These are phyloP conservation scores for Corchorus olitorius DNA, from an alignment of 345 rosid species.

Conservation along the genomic window DNA sequence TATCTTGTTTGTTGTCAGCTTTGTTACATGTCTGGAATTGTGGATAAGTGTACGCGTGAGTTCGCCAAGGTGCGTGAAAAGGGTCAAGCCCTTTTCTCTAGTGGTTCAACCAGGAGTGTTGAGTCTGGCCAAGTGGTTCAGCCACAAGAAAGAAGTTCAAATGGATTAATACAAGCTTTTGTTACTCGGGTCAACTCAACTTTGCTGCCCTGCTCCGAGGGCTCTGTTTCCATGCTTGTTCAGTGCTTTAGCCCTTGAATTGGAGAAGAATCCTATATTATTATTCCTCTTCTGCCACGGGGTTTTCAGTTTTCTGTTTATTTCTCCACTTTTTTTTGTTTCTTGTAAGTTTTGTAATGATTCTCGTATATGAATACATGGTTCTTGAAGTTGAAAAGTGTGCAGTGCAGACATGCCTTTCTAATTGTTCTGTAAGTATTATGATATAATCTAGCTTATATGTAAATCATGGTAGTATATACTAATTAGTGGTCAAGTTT, in stretches of 20 bases:
- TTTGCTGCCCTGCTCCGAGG: not conserved
- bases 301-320: too few relatives aligned
- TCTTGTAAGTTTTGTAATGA: not conserved
- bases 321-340: too few relatives aligned
- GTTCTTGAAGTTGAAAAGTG: too few relatives aligned
- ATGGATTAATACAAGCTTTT: not conserved
- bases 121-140: not conserved
- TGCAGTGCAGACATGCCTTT: too few relatives aligned
- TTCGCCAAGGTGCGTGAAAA: constrained; percentile 39
- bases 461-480: not conserved
- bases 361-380: not conserved
- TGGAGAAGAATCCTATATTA: not conserved
- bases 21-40: constrained; percentile 39
- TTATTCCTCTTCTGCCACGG: too few relatives aligned
- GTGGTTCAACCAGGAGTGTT: not conserved
- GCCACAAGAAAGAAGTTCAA: not conserved
- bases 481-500: not conserved
- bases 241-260: constrained; percentile 1
- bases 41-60: constrained; percentile 53
- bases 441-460: not conserved
- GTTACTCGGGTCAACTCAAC: too few relatives aligned
- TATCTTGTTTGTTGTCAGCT: too few relatives aligned
- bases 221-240: constrained; percentile 11
- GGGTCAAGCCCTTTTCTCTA: constrained; percentile 21
- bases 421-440: not conserved